Evolutionary conservation across 164 flowering plant species (phyloP), one percentile per base, ranked within the genome.

Genomic region (Amborella trichopoda): DNA sequence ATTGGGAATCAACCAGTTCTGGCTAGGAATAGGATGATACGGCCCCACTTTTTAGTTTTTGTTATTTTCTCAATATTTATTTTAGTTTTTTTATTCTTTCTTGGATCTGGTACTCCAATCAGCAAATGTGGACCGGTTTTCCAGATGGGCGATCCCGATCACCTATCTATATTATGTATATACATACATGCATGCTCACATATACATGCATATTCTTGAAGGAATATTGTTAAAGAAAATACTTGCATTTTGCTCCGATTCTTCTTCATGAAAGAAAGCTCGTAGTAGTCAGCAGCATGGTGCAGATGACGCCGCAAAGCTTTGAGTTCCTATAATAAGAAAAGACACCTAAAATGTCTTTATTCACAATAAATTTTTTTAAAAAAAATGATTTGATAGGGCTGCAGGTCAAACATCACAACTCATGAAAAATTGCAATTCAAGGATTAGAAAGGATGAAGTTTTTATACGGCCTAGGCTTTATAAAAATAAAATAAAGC

Each of bases 221-320:
- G 40, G 18, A 3, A 2, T 11, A 37, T 1, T 5, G 26, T 17
- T 37, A 17, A 26, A 24, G 23, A 27, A 39, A 41, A 3, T 46
- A 16, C 46, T 6, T 13, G n/a, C 26, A 30, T 5, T 1, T 6
- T 19, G 23, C 69, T 83, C 19, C 74, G 57, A 23, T 68, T 28
- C 28, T 83, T 39, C 18, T 77, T 70, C 62, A 63, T 32, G 64
- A 75, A 83, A 6, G 76, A 47, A 0, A 47, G 24, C 58, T 87
- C 76, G 28, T 79, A 87, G 68, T 70, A 77, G 33, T 81, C 81
- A 0, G 96, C 96, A 26, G 94, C 94, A 19, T 58, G 50, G 46
- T 83, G 78, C 27, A 87, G 86, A 53, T 87, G 96, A 48, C 81
- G 66, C 14, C 83, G 61, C 59, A 87, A 65, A 10, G 54, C 78